phyloP scores from a whole-genome alignment of 1,284 basidiomycete species.

The Phylloboletellus chloephorus region DNA sequence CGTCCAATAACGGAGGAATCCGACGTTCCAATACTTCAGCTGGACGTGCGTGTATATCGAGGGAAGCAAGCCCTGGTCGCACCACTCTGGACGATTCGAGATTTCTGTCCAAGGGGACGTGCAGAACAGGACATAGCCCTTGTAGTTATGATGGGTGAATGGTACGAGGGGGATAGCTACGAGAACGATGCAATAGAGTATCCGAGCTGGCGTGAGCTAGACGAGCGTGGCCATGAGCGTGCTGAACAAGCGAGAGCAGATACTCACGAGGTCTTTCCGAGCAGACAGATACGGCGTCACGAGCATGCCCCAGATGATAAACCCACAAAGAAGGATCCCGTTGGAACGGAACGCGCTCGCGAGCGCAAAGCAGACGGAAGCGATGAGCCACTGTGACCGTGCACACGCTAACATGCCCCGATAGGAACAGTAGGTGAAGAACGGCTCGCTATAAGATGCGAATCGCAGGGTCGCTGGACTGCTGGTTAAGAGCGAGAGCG shows the following conservation, averaged over 20 bases:
- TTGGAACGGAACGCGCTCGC: slow-evolving; percentile 79
- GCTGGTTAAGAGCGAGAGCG: slow-evolving; percentile 76
- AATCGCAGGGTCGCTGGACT: slow-evolving; percentile 71
- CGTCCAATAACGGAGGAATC: slow-evolving; percentile 86
- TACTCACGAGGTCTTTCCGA: slow-evolving; percentile 21
- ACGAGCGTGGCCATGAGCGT: slow-evolving; percentile 1
- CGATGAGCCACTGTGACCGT: slow-evolving; percentile 43
- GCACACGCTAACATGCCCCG: slow-evolving; percentile 66
- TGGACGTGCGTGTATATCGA: slow-evolving; percentile 85
- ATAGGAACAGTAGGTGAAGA: slow-evolving; percentile 79
- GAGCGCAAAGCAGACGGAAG: slow-evolving; percentile 58
- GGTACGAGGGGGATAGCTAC: slow-evolving; percentile 52
- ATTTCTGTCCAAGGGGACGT: slow-evolving; percentile 1
- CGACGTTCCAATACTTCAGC: slow-evolving; percentile 81
- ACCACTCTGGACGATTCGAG: slow-evolving; percentile 52
- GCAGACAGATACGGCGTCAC: slow-evolving; percentile 44
- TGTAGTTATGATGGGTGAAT: slow-evolving; percentile 65
- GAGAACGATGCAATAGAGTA: slow-evolving; percentile 37
- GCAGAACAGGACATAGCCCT: slow-evolving; percentile 69
- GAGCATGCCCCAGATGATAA: slow-evolving; percentile 67
- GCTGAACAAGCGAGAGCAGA: background rate
- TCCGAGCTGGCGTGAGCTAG: slow-evolving; percentile 33
- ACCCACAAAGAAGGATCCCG: slow-evolving; percentile 71
- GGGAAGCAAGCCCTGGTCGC: slow-evolving; percentile 46
- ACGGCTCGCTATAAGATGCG: slow-evolving; percentile 78